Evolutionary conservation across 2,329 filamentous ascomycete species (phyloP), one percentile per base, ranked within the genome.

Genomic region (Diaporthe destruens): DNA sequence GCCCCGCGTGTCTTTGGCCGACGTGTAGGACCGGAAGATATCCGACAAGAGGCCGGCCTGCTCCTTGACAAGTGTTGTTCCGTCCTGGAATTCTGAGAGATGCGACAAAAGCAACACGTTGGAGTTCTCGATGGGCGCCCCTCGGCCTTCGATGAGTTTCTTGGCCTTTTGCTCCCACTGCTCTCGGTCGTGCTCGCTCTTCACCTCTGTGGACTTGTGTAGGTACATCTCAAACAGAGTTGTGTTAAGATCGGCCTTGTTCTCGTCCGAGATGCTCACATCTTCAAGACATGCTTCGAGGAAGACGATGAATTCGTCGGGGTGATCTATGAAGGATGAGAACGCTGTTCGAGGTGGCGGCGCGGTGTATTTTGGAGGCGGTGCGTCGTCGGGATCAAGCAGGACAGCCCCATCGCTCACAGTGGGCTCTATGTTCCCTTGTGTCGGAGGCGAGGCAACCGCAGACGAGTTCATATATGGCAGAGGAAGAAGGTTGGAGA

Each of bases 191-290:
- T 81, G 82, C 59, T 86, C 85, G 12, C 91, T 91, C 78, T 91
- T 93, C 78, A 92, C 92, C 72, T 92, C 90, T 73, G 91, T 93
- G 29, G 96, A 93, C 77, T 95, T 96, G 81, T 97, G 93, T 11
- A 99, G 86, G 79, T 98, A 99, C 93, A 99, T 98, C 81, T 99
- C 97, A 79, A 99, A 98, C 18, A 99, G 82, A 0, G 97, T 98
- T 0, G 96, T 98, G 79, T 96, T 96, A 20, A 99, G 87, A 80
- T 99, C 97, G 1, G 92, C 89, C 75, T 91, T 93, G 79, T 98
- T 93, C 11, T 90, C 88, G 47, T 93, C 87, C 25, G 90, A 90
- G n/a, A 97, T 82, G 29, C 89, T 87, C 25, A 91, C 86, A 72
- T 95, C 92, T 65, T 91, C 85, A 6, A 97, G 88, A 74, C 96